Base-by-base conservation (phyloP, 345 rosid species). In the Lumnitzera littorea region DNA sequence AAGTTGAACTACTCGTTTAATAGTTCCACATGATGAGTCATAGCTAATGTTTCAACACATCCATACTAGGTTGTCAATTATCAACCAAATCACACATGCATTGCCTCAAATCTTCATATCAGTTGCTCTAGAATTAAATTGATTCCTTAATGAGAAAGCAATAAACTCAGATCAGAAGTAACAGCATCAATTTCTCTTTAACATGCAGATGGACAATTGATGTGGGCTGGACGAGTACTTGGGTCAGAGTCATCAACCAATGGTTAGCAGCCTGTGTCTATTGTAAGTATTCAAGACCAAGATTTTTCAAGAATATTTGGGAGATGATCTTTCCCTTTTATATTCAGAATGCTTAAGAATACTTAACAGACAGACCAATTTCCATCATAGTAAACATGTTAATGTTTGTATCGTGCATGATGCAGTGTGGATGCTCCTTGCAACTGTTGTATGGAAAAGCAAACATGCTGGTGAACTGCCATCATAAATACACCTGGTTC, bases 211-310 rank as follows among this genome's bases (percentile, higher is more conserved):
- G 98, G 98, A 92, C 96, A 27, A 87, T 89, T 58, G 98, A 92
- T 41, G 98, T 92, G 53, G 98, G 98, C 51, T 92, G 98, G 98
- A 92, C 98, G 15, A 92, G 98, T 70, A 78, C 98, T 53, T 92
- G 98, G 96, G 98, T 89, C 55, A 86, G 91, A 69, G 63, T 92
- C 46, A 83, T 89, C 61, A 89, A 87, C 58, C 96, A 92, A 74
- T 89, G 96, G 96, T 81, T 92, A 13, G 98, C 96, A 16, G 96
- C 80, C 71, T 89, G 94, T 43, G 85, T 92, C n/a, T 92, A 87
- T 67, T 17, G 98, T 92, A 80, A 81, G 96, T 79, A 25, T 29
- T 53, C 53, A 27, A 8, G 11, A 11, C 24, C 36, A 24, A 12
- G 43, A 36, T 36, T 36, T 20, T 36, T 36, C 10, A 36, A 5